Evolutionary conservation across 768 basidiomycete genomes (phyloP).

Genomic region (Collybia sordida): DNA sequence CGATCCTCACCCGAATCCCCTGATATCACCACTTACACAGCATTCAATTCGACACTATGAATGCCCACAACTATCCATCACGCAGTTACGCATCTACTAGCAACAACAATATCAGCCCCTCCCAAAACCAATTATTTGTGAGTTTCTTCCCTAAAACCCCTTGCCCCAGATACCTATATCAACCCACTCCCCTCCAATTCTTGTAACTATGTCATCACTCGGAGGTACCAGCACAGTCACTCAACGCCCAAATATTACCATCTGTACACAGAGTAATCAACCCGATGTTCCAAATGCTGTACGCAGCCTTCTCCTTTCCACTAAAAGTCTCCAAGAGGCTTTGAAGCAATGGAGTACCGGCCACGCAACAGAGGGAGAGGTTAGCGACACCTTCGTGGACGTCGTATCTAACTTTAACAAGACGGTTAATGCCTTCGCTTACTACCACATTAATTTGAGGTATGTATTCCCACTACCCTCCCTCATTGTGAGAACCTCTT

Average conservation of each 20-base stretch:
- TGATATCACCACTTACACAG: slow-evolving; percentile 14
- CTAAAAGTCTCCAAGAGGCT: slow-evolving; percentile 77
- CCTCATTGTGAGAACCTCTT: background rate
- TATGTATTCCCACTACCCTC: background rate
- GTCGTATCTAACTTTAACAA: slow-evolving; percentile 89
- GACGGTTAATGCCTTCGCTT: slow-evolving; percentile 72
- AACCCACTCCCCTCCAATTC: background rate
- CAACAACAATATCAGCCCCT: slow-evolving; percentile 12
- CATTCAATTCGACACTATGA: slow-evolving; percentile 11
- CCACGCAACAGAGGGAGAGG: slow-evolving; percentile 61
- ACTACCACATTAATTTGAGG: slow-evolving; percentile 76
- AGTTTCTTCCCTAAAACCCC: slow-evolving; percentile 6
- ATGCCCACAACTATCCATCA: slow-evolving; percentile 5
- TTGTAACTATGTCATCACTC: background rate
- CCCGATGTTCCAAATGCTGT: slow-evolving; percentile 63
- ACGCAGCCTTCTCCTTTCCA: slow-evolving; percentile 70
- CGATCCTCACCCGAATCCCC: background rate
- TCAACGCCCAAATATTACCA: slow-evolving; percentile 19
- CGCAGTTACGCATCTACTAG: slow-evolving; percentile 6
- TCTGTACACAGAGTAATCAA: slow-evolving; percentile 21
- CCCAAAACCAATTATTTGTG: slow-evolving; percentile 7
- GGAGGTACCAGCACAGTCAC: slow-evolving; percentile 4
- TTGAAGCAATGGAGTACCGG: slow-evolving; percentile 68
- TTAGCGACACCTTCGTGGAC: slow-evolving; percentile 88
- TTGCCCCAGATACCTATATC: background rate